A percentile compares a stretch with the other conserved stretches of the same genome.
Evolutionary conservation across 768 basidiomycete genomes (phyloP).

Genomic region (Tulasnella sp.): DNA sequence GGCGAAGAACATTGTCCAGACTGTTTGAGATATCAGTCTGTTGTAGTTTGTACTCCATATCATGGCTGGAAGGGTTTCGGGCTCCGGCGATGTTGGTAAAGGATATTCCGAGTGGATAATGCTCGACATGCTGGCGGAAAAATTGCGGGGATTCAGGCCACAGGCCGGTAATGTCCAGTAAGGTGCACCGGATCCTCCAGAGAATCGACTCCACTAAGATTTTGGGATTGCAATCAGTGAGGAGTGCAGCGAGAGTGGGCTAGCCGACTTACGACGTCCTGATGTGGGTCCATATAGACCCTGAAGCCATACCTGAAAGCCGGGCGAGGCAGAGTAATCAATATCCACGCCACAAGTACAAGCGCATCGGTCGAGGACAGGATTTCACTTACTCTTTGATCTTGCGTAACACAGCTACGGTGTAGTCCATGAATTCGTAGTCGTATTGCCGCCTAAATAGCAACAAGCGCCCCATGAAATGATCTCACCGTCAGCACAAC

Average conservation of each 20-base stretch:
- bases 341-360: not conserved
- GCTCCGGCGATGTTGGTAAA: slow-evolving; percentile 44
- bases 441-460: slow-evolving; percentile 71
- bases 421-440: slow-evolving; percentile 85
- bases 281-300: slow-evolving; percentile 92
- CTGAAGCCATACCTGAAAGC: slow-evolving; percentile 52
- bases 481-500: not conserved
- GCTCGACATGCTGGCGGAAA: slow-evolving; percentile 76
- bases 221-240: not conserved
- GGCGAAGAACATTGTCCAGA: slow-evolving; percentile 93
- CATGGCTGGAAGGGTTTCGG: slow-evolving; percentile 78
- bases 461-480: not conserved
- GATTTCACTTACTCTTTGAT: slow-evolving; percentile 52
- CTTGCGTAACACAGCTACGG: slow-evolving; percentile 71
- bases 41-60: slow-evolving; percentile 96
- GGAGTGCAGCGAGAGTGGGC: not conserved
- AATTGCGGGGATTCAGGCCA: slow-evolving; percentile 75
- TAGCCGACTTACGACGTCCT: slow-evolving; percentile 64
- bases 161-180: slow-evolving; percentile 89
- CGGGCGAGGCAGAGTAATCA: not conserved
- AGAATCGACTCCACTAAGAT: slow-evolving; percentile 84
- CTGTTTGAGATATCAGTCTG: slow-evolving; percentile 72
- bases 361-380: not conserved
- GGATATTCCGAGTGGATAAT: slow-evolving; percentile 88
- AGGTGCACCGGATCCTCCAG: slow-evolving; percentile 88